A percentile compares a stretch with the other conserved stretches of the same genome.
Evolutionary conservation across 495 filamentous ascomycete genomes (phyloP).

Genomic region (Penicillium riverlandense): DNA sequence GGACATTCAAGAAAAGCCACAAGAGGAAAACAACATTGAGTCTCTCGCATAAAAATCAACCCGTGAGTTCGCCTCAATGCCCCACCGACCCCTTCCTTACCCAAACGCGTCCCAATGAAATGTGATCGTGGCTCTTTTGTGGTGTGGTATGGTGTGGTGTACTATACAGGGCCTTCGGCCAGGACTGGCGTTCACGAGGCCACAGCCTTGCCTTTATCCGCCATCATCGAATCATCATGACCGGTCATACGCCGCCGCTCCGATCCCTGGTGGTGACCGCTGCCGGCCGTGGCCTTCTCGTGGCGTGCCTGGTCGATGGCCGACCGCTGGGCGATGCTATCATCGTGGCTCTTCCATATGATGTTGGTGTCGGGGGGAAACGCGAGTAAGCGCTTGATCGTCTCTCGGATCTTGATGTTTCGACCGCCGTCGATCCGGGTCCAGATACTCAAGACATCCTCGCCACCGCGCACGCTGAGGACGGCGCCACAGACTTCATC

Average conservation of each 20-base stretch:
- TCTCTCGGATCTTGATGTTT: constrained; percentile 97
- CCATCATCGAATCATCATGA: constrained; percentile 31
- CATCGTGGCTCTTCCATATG: constrained; percentile 87
- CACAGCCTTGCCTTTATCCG: constrained; percentile 34
- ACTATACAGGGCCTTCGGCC: constrained; percentile 41
- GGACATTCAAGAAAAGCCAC: constrained; percentile 1
- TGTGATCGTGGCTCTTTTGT: constrained; percentile 21
- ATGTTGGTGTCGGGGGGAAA: constrained; percentile 86
- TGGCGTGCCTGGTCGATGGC: constrained; percentile 77
- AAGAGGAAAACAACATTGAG: constrained; percentile 15
- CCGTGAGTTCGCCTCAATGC: constrained; percentile 40
- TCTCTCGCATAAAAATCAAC: constrained; percentile 22
- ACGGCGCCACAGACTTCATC: constrained; percentile 95
- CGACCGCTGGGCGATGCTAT: constrained; percentile 72
- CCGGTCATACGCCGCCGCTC: constrained; percentile 40
- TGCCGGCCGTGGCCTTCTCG: constrained; percentile 50
- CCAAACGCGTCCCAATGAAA: constrained; percentile 39
- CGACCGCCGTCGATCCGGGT: constrained; percentile 83
- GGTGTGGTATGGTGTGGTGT: constrained; percentile 28
- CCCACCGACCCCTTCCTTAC: constrained; percentile 25
- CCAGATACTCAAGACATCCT: constrained; percentile 98
- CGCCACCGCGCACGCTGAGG: constrained; percentile 86
- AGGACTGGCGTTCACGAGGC: constrained; percentile 24
- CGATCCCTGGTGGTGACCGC: constrained; percentile 25
- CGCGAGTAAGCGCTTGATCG: constrained; percentile 77